phyloP scores from a whole-genome alignment of 441 rosid species.

The Pelargonium australe region DNA sequence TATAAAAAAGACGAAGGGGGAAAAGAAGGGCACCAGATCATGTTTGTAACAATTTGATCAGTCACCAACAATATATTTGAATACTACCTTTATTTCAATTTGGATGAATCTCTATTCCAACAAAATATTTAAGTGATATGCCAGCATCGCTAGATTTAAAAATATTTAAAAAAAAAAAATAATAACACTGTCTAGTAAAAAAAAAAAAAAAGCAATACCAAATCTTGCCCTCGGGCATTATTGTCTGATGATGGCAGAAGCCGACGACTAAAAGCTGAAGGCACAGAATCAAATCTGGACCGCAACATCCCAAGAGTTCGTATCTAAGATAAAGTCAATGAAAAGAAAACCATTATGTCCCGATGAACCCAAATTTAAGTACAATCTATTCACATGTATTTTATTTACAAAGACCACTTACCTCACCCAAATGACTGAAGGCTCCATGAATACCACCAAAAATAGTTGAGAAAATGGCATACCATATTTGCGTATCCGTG shows the following conservation, averaged over 20 bases:
- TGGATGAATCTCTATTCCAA: not conserved
- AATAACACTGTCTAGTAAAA: too few relatives aligned
- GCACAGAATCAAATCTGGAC: slow-evolving; percentile 71
- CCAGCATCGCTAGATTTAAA: not conserved
- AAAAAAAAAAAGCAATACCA: too few relatives aligned
- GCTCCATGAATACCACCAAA: slow-evolving; percentile 97
- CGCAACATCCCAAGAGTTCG: slow-evolving; percentile 92
- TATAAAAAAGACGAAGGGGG: not conserved
- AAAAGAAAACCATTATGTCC: slow-evolving; percentile 10
- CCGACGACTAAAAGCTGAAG: slow-evolving; percentile 46
- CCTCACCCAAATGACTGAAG: slow-evolving; percentile 97
- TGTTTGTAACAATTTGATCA: not conserved
- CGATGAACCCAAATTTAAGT: not conserved
- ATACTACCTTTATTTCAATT: not conserved
- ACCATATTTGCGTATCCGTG: slow-evolving; percentile 97
- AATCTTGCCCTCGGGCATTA: slow-evolving; percentile 24
- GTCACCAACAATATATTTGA: not conserved
- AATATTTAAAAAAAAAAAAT: slow-evolving; percentile 1
- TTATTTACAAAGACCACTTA: slow-evolving; percentile 26
- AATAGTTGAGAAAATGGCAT: slow-evolving; percentile 83
- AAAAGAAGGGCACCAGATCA: slow-evolving; percentile 6
- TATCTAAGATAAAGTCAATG: slow-evolving; percentile 41
- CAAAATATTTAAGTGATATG: not conserved
- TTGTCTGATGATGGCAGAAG: slow-evolving; percentile 49
- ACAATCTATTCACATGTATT: not conserved